These are phyloP conservation scores for Ampelomyces quisqualis DNA, from an alignment of 2,329 filamentous ascomycete species.

Conservation along the genomic window DNA sequence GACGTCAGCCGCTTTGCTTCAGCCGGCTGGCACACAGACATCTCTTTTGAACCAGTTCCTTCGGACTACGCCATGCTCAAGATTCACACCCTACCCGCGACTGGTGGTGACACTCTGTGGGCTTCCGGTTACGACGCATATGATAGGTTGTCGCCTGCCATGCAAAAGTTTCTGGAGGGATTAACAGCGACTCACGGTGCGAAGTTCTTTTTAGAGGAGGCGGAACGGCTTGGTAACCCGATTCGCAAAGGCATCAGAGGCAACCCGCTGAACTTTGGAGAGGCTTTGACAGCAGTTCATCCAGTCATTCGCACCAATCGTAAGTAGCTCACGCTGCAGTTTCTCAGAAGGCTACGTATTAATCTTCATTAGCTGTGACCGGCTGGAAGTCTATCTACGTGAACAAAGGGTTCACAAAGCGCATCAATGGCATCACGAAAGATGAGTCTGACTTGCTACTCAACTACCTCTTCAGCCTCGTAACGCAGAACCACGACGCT, in stretches of 20 bases:
- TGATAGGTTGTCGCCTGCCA: constrained; percentile 52
- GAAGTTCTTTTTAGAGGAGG: constrained; percentile 34
- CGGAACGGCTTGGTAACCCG: constrained; percentile 28
- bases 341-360: not conserved
- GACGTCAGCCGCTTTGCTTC: constrained; percentile 43
- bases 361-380: constrained; percentile 51
- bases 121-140: constrained; percentile 50
- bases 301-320: constrained; percentile 63
- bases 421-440: constrained; percentile 50
- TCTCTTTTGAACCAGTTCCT: constrained; percentile 45
- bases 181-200: constrained; percentile 50
- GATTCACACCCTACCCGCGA: constrained; percentile 37
- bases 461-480: constrained; percentile 46
- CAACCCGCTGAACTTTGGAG: constrained; percentile 57
- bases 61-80: constrained; percentile 45
- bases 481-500: constrained; percentile 55
- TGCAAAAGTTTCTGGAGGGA: constrained; percentile 51
- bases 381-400: constrained; percentile 58
- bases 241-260: constrained; percentile 42
- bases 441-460: constrained; percentile 50
- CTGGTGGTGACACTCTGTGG: constrained; percentile 43
- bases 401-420: constrained; percentile 36
- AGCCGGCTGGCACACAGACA: constrained; percentile 56
- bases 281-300: constrained; percentile 54
- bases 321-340: constrained; percentile 7